These are phyloP conservation scores for Cardiospermum halicacabum DNA, from an alignment of 345 rosid genomes.

Conservation along the genomic window DNA sequence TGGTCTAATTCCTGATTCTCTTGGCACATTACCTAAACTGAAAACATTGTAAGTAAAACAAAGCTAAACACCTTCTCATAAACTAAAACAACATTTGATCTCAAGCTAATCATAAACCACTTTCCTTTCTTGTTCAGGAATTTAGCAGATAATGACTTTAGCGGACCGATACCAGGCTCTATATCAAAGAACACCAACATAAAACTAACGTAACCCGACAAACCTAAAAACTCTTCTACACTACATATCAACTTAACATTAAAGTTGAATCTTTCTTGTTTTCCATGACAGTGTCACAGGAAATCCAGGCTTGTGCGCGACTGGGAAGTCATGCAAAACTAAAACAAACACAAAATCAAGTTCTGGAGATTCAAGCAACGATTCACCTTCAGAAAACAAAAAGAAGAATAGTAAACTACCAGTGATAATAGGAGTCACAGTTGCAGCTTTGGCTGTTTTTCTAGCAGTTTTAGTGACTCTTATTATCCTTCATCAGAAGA, in stretches of 20 bases:
- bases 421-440: neutral
- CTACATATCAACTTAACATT: neutral
- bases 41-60: conserved; percentile 19
- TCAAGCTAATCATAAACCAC: conserved; percentile 9
- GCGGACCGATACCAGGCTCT: conserved; percentile 27
- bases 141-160: conserved; percentile 23
- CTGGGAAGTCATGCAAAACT: conserved; percentile 15
- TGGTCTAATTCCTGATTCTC: conserved; percentile 26
- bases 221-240: neutral
- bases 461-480: neutral
- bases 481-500: neutral
- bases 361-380: neutral
- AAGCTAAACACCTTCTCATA: no score
- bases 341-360: neutral
- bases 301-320: conserved; percentile 27
- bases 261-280: neutral
- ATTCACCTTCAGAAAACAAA: neutral
- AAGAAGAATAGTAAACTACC: neutral
- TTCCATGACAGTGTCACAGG: conserved; percentile 23
- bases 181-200: conserved; percentile 23
- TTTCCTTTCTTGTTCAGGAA: conserved; percentile 17
- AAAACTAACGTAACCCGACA: conserved; percentile 24
- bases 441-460: neutral
- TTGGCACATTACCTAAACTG: conserved; percentile 12
- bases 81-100: no score